Evolutionary conservation across 1,284 basidiomycete genomes (phyloP).

Genomic region (Puccinia polysora): DNA sequence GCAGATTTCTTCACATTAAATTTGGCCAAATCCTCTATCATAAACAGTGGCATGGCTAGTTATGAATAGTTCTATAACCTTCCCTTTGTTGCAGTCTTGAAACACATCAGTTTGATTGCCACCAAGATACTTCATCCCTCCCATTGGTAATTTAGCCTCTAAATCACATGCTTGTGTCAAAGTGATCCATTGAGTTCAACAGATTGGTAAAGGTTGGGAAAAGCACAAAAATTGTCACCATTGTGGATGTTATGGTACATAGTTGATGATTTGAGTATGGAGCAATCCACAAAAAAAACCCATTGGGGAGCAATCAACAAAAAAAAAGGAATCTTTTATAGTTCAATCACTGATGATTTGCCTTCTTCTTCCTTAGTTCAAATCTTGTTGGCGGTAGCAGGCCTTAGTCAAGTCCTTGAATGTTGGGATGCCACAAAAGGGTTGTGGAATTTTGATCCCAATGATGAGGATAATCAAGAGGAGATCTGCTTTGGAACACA

Average conservation of each 20-base stretch:
- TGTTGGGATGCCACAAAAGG: constrained; percentile 99
- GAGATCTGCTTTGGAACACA: constrained; percentile 81
- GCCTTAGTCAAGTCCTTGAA: constrained; percentile 89
- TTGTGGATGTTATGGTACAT: constrained; percentile 95
- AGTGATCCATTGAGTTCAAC: constrained; percentile 82
- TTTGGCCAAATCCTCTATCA: background rate
- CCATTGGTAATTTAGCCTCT: constrained; percentile 74
- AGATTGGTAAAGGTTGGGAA: constrained; percentile 89
- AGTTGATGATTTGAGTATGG: too few relatives aligned
- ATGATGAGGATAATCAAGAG: constrained; percentile 60
- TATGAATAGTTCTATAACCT: constrained; percentile 54
- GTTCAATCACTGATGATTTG: too few relatives aligned
- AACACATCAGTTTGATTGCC: constrained; percentile 88
- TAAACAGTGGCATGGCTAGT: constrained; percentile 3
- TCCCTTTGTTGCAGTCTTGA: constrained; percentile 83
- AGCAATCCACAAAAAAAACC: too few relatives aligned
- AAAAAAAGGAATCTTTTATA: too few relatives aligned
- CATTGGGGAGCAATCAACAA: too few relatives aligned
- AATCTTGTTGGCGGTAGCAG: constrained; percentile 86
- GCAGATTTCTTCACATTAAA: constrained; percentile 5
- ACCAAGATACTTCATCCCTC: constrained; percentile 89
- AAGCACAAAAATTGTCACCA: constrained; percentile 97
- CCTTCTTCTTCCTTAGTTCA: constrained; percentile 17
- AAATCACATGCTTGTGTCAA: constrained; percentile 78
- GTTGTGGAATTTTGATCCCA: constrained; percentile 97